Percentiles rank a stretch among this genome's conserved stretches.
Conservation (phyloP, 1,284 basidiomycete genomes). For the Ustilago bromivora region DNA sequence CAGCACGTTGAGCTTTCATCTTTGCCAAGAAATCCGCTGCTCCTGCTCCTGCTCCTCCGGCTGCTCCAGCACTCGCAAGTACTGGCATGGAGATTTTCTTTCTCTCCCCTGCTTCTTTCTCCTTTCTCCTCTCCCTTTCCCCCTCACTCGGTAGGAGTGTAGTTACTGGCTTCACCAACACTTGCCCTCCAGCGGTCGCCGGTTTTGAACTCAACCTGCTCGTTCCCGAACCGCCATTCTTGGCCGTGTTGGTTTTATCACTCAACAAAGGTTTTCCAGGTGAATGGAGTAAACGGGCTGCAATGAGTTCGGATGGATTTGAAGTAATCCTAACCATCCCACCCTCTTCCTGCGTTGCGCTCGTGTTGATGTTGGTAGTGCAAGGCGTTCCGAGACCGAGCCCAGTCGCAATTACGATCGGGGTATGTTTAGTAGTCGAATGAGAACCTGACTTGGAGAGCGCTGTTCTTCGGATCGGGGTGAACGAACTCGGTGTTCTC, state of each 20-base stretch:
- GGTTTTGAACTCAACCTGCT: conserved; percentile 18
- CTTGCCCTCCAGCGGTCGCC: not conserved
- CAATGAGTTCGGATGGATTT: conserved; percentile 43
- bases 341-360: not conserved
- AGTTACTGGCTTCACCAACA: not conserved
- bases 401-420: conserved; percentile 3
- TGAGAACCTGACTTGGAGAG: conserved; percentile 6
- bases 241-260: conserved; percentile 26
- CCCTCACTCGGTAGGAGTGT: not conserved
- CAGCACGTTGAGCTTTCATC: conserved; percentile 46
- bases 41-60: not conserved
- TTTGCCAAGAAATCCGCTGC: conserved; percentile 43
- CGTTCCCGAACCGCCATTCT: conserved; percentile 1
- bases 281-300: conserved; percentile 7
- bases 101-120: conserved; percentile 1
- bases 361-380: not conserved
- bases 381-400: conserved; percentile 21
- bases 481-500: conserved; percentile 17
- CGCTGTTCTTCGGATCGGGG: conserved; percentile 19
- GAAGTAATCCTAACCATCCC: conserved; percentile 37
- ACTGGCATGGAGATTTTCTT: not conserved
- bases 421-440: conserved; percentile 5
- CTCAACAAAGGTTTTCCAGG: conserved; percentile 14
- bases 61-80: too few species aligned
- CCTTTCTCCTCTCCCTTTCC: conserved; percentile 2